Conservation (phyloP, 139 green algal species). For the Tetradesmus lagerheimii region DNA sequence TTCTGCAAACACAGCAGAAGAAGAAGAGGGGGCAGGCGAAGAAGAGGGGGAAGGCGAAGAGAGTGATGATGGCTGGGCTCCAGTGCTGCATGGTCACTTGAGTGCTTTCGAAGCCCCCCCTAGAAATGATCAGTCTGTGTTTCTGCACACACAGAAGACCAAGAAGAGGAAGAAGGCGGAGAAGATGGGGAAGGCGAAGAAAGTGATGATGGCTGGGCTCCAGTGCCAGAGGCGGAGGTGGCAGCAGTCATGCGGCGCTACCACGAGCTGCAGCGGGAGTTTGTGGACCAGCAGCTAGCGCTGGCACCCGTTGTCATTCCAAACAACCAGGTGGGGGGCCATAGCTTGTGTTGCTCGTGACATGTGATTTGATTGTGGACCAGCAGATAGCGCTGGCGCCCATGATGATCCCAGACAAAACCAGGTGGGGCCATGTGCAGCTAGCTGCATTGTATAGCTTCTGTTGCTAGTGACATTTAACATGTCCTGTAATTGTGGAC, state of each 20-base stretch:
- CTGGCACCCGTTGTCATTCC: background rate
- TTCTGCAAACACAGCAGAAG: background rate
- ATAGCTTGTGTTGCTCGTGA: too few relatives aligned
- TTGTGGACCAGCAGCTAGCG: conserved; percentile 1
- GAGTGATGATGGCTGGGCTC: too few relatives aligned
- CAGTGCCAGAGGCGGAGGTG: background rate
- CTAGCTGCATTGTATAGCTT: too few relatives aligned
- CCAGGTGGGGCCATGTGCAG: too few relatives aligned
- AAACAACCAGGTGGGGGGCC: conserved; percentile 40
- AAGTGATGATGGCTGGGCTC: background rate
- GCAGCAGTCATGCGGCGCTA: conserved; percentile 31
- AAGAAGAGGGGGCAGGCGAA: background rate
- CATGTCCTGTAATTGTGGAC: too few relatives aligned
- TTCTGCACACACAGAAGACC: background rate
- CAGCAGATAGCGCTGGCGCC: too few relatives aligned
- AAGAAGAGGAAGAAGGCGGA: too few relatives aligned
- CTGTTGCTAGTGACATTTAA: too few relatives aligned
- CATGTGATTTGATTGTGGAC: too few relatives aligned
- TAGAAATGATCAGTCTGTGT: background rate
- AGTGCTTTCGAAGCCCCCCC: too few relatives aligned
- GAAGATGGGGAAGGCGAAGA: background rate
- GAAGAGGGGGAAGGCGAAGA: too few relatives aligned
- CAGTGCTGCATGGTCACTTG: background rate
- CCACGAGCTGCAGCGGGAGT: conserved; percentile 38
- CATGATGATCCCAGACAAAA: too few relatives aligned